Conservation (phyloP, 176 grass and related monocot genomes). For the sorghum (Sorghum bicolor) region Sorghum_bicolor_NCBIv3 NC_012870.2:78752001-78752500, state of each 20-base stretch:
- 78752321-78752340: background rate
- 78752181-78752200: background rate
- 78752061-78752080: background rate
- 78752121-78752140: background rate
- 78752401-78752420: no score
- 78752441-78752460: background rate
- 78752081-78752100: background rate
- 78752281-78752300: background rate
- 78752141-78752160: background rate
- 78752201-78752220: conserved; percentile 16
- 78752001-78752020: background rate
- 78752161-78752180: conserved; percentile 1
- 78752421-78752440: background rate
- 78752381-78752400: background rate
- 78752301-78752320: background rate
- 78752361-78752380: background rate
- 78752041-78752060: background rate
- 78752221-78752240: background rate
- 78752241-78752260: conserved; percentile 8
- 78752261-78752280: background rate
- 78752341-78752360: background rate
- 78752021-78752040: background rate
- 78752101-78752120: background rate
- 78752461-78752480: background rate
- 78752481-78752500: background rate